Percentiles rank a stretch among this genome's conserved stretches.
Evolutionary conservation across 495 filamentous ascomycete genomes (phyloP).

Genomic region (Aspergillus steynii): DNA sequence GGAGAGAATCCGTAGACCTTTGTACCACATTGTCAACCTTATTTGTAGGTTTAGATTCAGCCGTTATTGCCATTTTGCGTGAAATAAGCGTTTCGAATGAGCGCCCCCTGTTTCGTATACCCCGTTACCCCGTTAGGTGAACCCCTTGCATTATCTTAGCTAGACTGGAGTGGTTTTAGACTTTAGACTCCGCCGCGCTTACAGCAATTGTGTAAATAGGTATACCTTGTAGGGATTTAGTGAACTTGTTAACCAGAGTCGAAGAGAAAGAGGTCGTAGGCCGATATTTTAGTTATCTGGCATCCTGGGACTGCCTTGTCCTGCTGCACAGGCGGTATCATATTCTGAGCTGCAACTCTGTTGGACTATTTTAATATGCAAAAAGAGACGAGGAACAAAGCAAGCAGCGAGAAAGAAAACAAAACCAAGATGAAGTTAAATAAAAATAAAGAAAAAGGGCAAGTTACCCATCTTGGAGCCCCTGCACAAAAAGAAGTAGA

Average conservation of each 20-base stretch:
- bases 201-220: no score
- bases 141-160: no score
- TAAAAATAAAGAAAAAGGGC: neutral
- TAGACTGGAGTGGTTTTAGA: no score
- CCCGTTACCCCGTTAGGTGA: neutral
- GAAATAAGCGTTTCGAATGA: neutral
- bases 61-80: neutral
- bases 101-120: neutral
- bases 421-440: neutral
- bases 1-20: neutral
- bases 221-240: neutral
- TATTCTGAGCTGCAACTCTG: no score
- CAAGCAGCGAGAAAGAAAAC: neutral
- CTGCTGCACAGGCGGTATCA: no score
- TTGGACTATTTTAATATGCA: neutral
- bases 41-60: neutral
- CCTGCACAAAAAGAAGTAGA: slow-evolving; percentile 2
- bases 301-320: neutral
- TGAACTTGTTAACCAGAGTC: neutral
- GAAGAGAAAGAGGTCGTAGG: neutral
- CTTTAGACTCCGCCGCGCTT: no score
- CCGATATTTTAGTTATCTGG: neutral
- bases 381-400: neutral
- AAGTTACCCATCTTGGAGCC: neutral
- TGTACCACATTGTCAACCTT: neutral